Evolutionary conservation across 169 alveolate species (phyloP).

Genomic region (Toxoplasma gondii): DNA sequence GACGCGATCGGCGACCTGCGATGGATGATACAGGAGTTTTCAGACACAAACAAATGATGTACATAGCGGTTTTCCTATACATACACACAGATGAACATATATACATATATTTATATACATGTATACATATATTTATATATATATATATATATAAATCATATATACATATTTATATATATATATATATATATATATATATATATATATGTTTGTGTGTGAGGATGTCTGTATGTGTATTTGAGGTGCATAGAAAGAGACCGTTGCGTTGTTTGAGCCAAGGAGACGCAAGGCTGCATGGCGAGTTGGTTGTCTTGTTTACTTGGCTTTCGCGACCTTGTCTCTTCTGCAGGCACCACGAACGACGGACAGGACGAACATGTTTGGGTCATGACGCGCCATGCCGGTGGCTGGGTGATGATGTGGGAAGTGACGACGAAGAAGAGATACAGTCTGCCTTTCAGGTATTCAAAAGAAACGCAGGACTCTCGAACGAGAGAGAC

Average conservation of each 20-base stretch:
- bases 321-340: background rate
- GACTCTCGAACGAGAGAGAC: no score
- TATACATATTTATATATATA: no score
- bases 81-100: background rate
- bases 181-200: no score
- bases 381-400: conserved; percentile 78
- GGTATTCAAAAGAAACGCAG: conserved; percentile 11
- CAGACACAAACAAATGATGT: background rate
- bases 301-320: background rate
- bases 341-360: conserved; percentile 17
- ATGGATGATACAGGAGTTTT: no score
- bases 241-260: no score
- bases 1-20: no score
- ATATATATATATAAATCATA: no score
- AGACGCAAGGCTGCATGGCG: background rate
- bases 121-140: background rate
- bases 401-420: conserved; percentile 72
- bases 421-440: conserved; percentile 76
- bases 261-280: no score
- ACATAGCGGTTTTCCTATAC: background rate
- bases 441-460: conserved; percentile 72
- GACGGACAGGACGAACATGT: conserved; percentile 66
- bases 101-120: no score
- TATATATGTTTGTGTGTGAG: background rate
- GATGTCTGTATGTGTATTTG: no score